Base-by-base conservation (phyloP, 2,329 filamentous ascomycete species). In the Dactylonectria macrodidyma region DNA sequence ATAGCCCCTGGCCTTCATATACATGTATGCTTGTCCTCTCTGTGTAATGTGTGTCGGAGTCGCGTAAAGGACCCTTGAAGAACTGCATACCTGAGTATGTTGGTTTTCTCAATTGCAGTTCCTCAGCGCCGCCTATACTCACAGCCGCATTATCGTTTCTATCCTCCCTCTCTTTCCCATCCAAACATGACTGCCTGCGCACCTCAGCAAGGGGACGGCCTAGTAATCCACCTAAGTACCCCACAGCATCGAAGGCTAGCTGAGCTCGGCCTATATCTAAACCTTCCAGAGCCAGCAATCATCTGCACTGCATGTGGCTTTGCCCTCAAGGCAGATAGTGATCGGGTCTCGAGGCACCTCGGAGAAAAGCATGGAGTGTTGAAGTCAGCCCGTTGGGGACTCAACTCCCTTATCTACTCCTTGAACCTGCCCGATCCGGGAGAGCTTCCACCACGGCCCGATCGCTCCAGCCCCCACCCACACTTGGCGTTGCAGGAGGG, bases 401-500 rank as follows among this genome's bases (percentile, higher is more conserved):
- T 63, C 14, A 63, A 63, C 3, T 10, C 44, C 30, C 46, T 63
- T 6, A 51, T 63, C 30, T 41, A 19, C 22, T 63, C 52, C 5
- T 36, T 63, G 22, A 36, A 50, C 33, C 24, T 63, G 4, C 61
- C 33, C 5, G 51, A 51, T 33, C 61, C 30, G 14, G 52, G 34
- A 14, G 19, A 38, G 8, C 61, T 58, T 22, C 44, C 61, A 16
- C n/a, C 24, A 38, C 52, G 54, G 19, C 52, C 46, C 12, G 30
- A 63, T 58, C 41, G 61, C 41, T 63, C 52, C 10, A 34, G 22
- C 26, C 61, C 54, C 24, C 34, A 63, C 41, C 61, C 30, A 19
- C 52, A 63, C 34, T 52, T 63, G 10, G 52, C 41, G 10, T 50
- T 58, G 16, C 46, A 63, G 24, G 22, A 22, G 26, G 52, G 61